These are phyloP conservation scores for Candida ponderosae DNA, from an alignment of 805 yeast species.

Conservation along the genomic window DNA sequence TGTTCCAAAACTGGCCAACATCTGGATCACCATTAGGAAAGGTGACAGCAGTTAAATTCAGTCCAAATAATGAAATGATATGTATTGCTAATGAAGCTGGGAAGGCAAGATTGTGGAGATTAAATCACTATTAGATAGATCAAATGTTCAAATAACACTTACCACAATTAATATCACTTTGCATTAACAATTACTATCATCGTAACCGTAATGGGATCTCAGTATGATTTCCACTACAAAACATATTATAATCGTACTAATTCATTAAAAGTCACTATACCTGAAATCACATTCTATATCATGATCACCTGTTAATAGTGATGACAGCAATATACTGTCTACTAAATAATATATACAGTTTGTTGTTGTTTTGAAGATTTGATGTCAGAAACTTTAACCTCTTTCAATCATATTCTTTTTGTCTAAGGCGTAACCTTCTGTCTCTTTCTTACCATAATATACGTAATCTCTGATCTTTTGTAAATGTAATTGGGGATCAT, in stretches of 20 bases:
- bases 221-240: no score
- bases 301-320: no score
- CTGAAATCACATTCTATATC: no score
- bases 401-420: constrained; percentile 20
- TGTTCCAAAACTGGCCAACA: constrained; percentile 95
- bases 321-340: no score
- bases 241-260: no score
- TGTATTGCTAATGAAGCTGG: constrained; percentile 92
- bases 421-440: constrained; percentile 16
- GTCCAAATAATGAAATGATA: constrained; percentile 75
- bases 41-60: constrained; percentile 73
- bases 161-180: no score
- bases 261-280: no score
- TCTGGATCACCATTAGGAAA: constrained; percentile 94
- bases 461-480: constrained; percentile 70
- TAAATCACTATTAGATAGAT: constrained; percentile 70
- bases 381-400: no score
- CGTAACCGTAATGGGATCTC: no score
- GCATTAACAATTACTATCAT: no score
- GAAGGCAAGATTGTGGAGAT: constrained; percentile 78
- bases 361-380: no score
- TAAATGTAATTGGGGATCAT: constrained; percentile 67
- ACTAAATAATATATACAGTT: no score
- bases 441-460: constrained; percentile 55
- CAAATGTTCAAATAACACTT: neutral